These are phyloP conservation scores for Sorghum bicolor DNA, from an alignment of 176 grass and related monocot species.

Conservation along the genomic window DNA sequence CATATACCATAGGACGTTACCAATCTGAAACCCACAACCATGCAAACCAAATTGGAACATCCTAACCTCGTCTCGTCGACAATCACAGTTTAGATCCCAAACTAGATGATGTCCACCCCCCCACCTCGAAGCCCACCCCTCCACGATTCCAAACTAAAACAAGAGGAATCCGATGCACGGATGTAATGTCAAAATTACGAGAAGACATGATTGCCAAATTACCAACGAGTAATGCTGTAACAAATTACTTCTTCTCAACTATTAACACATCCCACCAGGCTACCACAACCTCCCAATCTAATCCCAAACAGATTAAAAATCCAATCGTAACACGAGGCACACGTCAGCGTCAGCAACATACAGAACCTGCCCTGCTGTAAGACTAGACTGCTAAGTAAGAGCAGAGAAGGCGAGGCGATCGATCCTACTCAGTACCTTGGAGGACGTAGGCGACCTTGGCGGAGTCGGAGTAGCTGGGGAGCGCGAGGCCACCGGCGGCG, in stretches of 20 bases:
- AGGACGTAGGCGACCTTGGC: conserved; percentile 92
- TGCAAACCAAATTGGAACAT: not conserved
- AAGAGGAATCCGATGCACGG: not conserved
- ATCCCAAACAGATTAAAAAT: not conserved
- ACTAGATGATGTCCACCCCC: not conserved
- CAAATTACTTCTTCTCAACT: not conserved
- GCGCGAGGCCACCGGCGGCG: conserved; percentile 50
- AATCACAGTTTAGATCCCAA: not conserved
- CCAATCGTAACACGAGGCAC: not conserved
- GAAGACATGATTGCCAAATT: not conserved
- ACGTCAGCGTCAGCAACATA: not conserved
- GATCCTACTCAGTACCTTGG: conserved; percentile 58
- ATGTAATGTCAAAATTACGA: too few relatives aligned
- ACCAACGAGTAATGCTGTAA: not conserved
- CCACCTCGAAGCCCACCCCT: too few relatives aligned
- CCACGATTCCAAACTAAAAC: not conserved
- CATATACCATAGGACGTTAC: not conserved
- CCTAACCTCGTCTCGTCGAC: too few relatives aligned
- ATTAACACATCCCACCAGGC: not conserved
- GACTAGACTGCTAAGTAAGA: not conserved
- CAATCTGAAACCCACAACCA: not conserved
- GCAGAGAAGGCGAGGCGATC: not conserved
- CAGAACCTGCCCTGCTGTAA: not conserved
- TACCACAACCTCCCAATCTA: not conserved
- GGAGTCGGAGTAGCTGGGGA: conserved; percentile 89